Conservation (phyloP, 495 filamentous ascomycete genomes). For the Gamarada debralockiae region DNA sequence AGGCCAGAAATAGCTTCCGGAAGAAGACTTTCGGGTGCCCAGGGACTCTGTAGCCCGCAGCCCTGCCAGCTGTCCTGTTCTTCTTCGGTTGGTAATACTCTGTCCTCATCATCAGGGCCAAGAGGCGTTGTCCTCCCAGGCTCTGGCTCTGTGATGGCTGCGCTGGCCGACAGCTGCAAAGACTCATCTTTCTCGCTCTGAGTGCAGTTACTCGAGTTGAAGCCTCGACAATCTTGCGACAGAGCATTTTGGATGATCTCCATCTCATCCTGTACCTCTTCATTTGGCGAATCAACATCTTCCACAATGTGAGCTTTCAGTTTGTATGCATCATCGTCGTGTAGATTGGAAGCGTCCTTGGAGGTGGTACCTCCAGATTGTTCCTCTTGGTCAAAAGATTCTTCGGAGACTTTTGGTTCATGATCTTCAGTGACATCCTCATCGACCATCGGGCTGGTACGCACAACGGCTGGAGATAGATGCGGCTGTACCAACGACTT, state of each 20-base stretch:
- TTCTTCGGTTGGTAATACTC: neutral
- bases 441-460: too few species aligned
- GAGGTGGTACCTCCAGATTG: too few species aligned
- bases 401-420: too few species aligned
- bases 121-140: too few species aligned
- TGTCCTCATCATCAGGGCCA: neutral
- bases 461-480: too few species aligned
- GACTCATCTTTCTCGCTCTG: neutral
- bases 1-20: neutral
- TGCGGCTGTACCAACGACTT: neutral
- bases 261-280: neutral
- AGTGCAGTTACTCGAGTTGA: neutral
- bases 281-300: too few species aligned
- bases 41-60: conserved; percentile 18
- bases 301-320: too few species aligned
- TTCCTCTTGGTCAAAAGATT: too few species aligned
- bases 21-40: conserved; percentile 5
- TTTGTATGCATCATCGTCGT: too few species aligned
- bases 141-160: neutral
- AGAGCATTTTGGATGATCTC: neutral
- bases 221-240: neutral
- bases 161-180: neutral
- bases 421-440: too few species aligned
- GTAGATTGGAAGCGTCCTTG: too few species aligned
- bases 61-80: conserved; percentile 11